Evolutionary conservation across 306 rosid species (phyloP), one percentile per base, ranked within the genome.

Genomic region (Quercus bicolor): DNA sequence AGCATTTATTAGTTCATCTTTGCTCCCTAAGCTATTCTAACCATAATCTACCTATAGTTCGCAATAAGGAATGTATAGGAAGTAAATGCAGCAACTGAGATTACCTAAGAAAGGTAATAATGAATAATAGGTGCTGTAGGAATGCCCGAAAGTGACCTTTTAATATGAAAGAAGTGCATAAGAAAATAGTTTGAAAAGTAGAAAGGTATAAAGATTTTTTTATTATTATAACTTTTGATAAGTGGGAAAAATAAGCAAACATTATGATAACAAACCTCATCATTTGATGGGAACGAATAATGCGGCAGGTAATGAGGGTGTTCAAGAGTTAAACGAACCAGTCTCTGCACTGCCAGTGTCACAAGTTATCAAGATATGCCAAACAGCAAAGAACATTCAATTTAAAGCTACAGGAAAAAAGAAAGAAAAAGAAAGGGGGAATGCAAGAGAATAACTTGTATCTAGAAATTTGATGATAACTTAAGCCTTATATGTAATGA

Each of bases 281-380:
- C 89, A 80, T 77, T 28, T 6, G 90, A 88, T 19, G 85, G 76
- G 76, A 91, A 83, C 19, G 91, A 75, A 79, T 95, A 95, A 77
- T 90, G 94, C 73, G 76, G 26, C 5, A 91, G 84, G 79, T 90
- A 95, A 43, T 70, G 80, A 11, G 92, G 97, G 85, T 95, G 94
- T 75, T 86, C 91, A 68, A 95, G 87, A 72, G 98, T 93, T 68
- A 64, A 71, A 71, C 91, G 93, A 72, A 93, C 98, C 75, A 93
- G 83, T 68, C 74, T 85, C 98, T 95, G 96, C 76, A 75, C 74
- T 61, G 82, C 84, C 92, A 89, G 74, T 33, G 80, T 26, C 73
- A 80, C 48, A 70, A 40, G 80, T 84, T 85, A 81, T 81, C 73
- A 84, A 65, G 75, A 89, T 56, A 77, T 51, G 69, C 37, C 65